Evolutionary conservation across 805 yeast species (phyloP).

Genomic region (Isabelozyma pseudorhagii): DNA sequence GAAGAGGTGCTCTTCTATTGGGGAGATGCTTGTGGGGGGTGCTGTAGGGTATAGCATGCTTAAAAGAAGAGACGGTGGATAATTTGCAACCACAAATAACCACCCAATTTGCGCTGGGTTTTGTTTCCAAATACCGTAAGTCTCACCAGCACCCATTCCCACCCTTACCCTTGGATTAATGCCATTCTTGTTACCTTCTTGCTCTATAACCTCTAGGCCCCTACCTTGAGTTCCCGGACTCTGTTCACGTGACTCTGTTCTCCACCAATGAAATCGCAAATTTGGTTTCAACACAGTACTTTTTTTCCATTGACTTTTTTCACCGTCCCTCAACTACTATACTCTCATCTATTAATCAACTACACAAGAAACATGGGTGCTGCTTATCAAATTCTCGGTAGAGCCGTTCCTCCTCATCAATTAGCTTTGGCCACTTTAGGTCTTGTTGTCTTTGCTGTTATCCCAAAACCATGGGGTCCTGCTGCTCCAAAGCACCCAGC

Average conservation of each 20-base stretch:
- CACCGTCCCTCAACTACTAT: not conserved
- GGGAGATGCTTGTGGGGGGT: not conserved
- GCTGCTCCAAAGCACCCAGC: conserved; percentile 62
- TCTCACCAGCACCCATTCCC: no score
- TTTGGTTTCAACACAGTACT: not conserved
- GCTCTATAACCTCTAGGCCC: no score
- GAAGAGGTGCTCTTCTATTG: not conserved
- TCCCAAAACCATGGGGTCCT: conserved; percentile 74
- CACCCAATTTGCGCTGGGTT: no score
- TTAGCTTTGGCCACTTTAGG: conserved; percentile 82
- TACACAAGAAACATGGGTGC: conserved; percentile 57
- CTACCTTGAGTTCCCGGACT: no score
- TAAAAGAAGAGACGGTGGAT: not conserved
- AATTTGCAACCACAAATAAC: not conserved
- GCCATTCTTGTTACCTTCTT: no score
- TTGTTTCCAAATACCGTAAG: no score
- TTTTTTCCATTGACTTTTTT: no score
- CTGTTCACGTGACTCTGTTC: not conserved
- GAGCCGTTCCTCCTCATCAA: conserved; percentile 75
- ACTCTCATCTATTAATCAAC: not conserved
- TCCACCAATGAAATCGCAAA: not conserved
- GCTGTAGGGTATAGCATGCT: not conserved
- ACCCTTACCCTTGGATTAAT: no score
- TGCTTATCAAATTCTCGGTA: conserved; percentile 83
- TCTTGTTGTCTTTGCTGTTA: conserved; percentile 56